Percentiles rank a stretch among this genome's conserved stretches.
These are phyloP conservation scores for Fusarium sublunatum DNA, from an alignment of 2,329 filamentous ascomycete species.

Conservation along the genomic window DNA sequence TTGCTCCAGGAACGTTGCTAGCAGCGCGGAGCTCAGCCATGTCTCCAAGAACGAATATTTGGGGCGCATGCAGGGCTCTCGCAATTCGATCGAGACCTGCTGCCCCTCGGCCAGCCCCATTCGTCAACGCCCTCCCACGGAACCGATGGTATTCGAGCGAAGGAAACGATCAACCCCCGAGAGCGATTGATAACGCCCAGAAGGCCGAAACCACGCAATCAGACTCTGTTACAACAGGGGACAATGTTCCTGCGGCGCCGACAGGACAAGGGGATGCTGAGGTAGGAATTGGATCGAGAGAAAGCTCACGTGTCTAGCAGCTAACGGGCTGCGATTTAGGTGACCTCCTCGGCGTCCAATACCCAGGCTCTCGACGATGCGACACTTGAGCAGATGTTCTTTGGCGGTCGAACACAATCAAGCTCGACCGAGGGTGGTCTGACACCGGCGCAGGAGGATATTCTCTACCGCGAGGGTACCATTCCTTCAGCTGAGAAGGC, in stretches of 20 bases:
- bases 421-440: constrained; percentile 50
- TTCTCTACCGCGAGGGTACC: constrained; percentile 56
- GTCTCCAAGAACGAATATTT: constrained; percentile 50
- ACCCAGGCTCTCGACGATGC: constrained; percentile 51
- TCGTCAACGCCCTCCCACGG: constrained; percentile 38
- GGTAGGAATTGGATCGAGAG: constrained; percentile 39
- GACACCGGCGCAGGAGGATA: constrained; percentile 57
- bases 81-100: constrained; percentile 47
- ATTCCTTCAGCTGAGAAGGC: constrained; percentile 53
- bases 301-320: constrained; percentile 18
- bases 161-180: constrained; percentile 44
- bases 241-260: constrained; percentile 2
- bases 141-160: constrained; percentile 51
- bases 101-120: constrained; percentile 39
- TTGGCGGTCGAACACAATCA: constrained; percentile 49
- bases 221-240: constrained; percentile 10
- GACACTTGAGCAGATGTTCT: constrained; percentile 52
- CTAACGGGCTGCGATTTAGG: constrained; percentile 36
- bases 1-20: constrained; percentile 44
- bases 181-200: constrained; percentile 36
- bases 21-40: constrained; percentile 49
- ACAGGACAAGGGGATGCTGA: constrained; percentile 25
- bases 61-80: constrained; percentile 52
- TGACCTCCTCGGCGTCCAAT: constrained; percentile 11
- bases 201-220: constrained; percentile 20